A percentile compares a stretch with the other conserved stretches of the same genome.
These are phyloP conservation scores for Tulasnella sp. DNA, from an alignment of 768 basidiomycete species.

Conservation along the genomic window DNA sequence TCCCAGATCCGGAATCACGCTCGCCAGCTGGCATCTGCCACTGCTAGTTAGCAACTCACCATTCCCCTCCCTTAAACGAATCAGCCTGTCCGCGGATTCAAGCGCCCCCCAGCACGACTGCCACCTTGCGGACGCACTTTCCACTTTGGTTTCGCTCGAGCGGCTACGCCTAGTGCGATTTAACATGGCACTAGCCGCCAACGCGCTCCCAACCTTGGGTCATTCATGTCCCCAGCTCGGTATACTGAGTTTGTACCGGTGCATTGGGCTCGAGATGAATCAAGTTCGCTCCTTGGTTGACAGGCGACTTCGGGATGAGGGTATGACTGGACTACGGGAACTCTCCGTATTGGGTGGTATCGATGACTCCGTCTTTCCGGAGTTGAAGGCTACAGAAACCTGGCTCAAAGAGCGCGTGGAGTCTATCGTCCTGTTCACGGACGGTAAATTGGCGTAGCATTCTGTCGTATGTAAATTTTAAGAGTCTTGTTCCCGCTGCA, in stretches of 20 bases:
- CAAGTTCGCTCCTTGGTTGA: background rate
- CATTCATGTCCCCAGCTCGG: background rate
- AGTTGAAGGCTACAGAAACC: background rate
- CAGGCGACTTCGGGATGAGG: background rate
- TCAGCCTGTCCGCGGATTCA: background rate
- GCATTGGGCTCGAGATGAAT: background rate
- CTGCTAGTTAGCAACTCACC: background rate
- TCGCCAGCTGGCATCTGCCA: background rate
- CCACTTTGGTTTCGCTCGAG: background rate
- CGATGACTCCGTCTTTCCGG: background rate
- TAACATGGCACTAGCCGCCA: background rate
- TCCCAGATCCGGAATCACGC: background rate
- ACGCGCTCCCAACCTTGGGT: background rate
- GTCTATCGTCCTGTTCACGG: background rate
- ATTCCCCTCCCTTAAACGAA: background rate
- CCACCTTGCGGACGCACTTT: background rate
- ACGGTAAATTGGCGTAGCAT: too few species aligned
- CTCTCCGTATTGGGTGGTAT: background rate
- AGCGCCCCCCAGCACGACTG: background rate
- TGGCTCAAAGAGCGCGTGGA: background rate
- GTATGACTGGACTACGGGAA: background rate
- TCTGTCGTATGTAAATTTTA: too few species aligned
- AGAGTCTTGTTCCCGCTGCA: too few species aligned
- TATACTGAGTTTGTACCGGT: background rate
- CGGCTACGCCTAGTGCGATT: background rate